Conservation (phyloP, 192 early-diverging fungal genomes). For the Backusella macrospora region DNA sequence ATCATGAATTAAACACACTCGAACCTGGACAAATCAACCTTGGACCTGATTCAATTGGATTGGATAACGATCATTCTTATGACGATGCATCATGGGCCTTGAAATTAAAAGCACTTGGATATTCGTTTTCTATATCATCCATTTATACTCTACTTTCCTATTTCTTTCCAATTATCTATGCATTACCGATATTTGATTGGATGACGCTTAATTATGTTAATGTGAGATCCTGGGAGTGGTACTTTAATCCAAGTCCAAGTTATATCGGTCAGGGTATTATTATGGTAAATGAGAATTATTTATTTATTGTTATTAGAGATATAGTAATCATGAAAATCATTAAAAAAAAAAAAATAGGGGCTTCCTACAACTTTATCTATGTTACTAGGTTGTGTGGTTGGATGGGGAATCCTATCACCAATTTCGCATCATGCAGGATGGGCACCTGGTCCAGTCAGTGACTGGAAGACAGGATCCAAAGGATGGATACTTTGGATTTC, state of each 20-base stretch:
- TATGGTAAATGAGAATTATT: slow-evolving; percentile 47
- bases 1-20: neutral
- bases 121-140: slow-evolving; percentile 65
- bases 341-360: slow-evolving; percentile 43
- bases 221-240: slow-evolving; percentile 68
- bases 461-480: slow-evolving; percentile 69
- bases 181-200: slow-evolving; percentile 63
- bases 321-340: neutral
- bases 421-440: slow-evolving; percentile 65
- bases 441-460: slow-evolving; percentile 68
- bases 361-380: slow-evolving; percentile 73
- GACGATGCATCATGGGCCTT: slow-evolving; percentile 61
- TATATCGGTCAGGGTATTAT: slow-evolving; percentile 82
- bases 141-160: slow-evolving; percentile 67
- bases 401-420: slow-evolving; percentile 77
- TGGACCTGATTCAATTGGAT: neutral
- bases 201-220: slow-evolving; percentile 49
- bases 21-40: neutral
- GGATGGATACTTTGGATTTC: slow-evolving; percentile 85
- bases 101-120: slow-evolving; percentile 55
- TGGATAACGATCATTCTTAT: slow-evolving; percentile 17
- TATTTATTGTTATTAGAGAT: neutral
- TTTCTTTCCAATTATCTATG: slow-evolving; percentile 59
- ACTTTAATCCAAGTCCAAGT: slow-evolving; percentile 70
- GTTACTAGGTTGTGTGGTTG: slow-evolving; percentile 67